Percentiles rank a stretch among this genome's conserved stretches.
phyloP scores from a whole-genome alignment of 2,329 filamentous ascomycete species.

The Aspergillus fumigatus region DNA sequence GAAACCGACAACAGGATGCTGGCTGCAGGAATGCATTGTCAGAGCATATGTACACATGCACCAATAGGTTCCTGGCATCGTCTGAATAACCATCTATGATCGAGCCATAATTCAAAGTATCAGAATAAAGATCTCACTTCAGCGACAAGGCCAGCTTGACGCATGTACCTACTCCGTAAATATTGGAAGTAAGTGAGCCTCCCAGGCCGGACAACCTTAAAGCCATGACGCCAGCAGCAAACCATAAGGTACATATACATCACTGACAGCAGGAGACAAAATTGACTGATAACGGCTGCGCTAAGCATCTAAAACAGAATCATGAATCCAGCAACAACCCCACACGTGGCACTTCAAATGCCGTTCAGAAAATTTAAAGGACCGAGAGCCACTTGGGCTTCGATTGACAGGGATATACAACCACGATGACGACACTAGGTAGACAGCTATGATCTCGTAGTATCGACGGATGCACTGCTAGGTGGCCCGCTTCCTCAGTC shows the following conservation, averaged over 20 bases:
- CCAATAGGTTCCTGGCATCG: not conserved
- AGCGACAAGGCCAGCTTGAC: not conserved
- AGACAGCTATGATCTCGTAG: not conserved
- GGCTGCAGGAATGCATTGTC: not conserved
- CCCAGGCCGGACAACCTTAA: not conserved
- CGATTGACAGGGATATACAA: not conserved
- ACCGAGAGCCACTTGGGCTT: not conserved
- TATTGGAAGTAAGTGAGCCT: not conserved
- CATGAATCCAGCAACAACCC: not conserved
- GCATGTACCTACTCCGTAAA: not conserved
- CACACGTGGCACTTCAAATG: not conserved
- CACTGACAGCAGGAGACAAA: not conserved
- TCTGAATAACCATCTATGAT: not conserved
- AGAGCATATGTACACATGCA: not conserved
- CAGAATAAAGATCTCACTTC: not conserved
- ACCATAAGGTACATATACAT: not conserved
- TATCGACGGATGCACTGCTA: constrained; percentile 1
- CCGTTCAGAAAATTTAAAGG: not conserved
- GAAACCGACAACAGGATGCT: not conserved
- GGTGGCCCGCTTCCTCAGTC: constrained; percentile 24
- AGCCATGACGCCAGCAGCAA: not conserved
- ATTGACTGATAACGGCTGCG: not conserved
- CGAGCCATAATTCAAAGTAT: not conserved
- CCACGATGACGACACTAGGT: not conserved
- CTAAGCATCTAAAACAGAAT: not conserved